Percentiles rank a stretch among this genome's conserved stretches.
These are phyloP conservation scores for Pelagophyceae sp. DNA, from an alignment of 352 stramenopile genomes.

Conservation along the genomic window DNA sequence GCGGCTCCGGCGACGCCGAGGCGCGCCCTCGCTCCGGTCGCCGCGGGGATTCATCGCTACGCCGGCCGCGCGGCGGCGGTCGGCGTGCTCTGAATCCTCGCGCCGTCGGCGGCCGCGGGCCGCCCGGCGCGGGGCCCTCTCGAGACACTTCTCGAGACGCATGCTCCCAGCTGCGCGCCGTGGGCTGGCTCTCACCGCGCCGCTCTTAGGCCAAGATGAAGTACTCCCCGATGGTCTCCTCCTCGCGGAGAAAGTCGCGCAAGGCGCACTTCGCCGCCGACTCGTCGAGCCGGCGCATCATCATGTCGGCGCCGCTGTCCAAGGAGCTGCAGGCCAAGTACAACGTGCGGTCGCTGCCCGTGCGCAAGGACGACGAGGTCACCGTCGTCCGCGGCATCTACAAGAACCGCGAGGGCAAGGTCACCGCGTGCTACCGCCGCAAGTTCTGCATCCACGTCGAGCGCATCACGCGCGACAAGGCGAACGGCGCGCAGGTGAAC, in stretches of 20 bases:
- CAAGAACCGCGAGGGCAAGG: slow-evolving; percentile 95
- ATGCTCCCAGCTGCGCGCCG: too few species aligned
- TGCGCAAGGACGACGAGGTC: slow-evolving; percentile 98
- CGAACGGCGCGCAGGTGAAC: slow-evolving; percentile 86
- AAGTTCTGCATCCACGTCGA: slow-evolving; percentile 99
- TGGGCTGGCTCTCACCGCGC: too few species aligned
- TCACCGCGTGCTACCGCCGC: slow-evolving; percentile 94
- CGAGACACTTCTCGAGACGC: too few species aligned
- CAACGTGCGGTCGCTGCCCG: slow-evolving; percentile 94
- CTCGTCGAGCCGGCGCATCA: slow-evolving; percentile 77
- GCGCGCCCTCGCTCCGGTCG: too few species aligned
- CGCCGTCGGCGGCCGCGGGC: too few species aligned
- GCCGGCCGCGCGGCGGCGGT: too few species aligned
- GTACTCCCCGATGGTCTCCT: too few species aligned
- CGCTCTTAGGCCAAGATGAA: too few species aligned
- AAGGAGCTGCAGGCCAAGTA: slow-evolving; percentile 99
- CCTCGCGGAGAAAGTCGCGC: slow-evolving; percentile 94
- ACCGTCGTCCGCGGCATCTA: slow-evolving; percentile 90
- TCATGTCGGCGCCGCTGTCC: slow-evolving; percentile 94
- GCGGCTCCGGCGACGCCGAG: too few species aligned
- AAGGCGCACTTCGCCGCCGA: slow-evolving; percentile 98
- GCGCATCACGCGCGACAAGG: slow-evolving; percentile 95
- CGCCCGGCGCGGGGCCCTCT: too few species aligned
- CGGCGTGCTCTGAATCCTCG: too few species aligned
- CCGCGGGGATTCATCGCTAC: too few species aligned